Conservation (phyloP, 1,284 basidiomycete genomes). For the Macrocystidia cucumis region DNA sequence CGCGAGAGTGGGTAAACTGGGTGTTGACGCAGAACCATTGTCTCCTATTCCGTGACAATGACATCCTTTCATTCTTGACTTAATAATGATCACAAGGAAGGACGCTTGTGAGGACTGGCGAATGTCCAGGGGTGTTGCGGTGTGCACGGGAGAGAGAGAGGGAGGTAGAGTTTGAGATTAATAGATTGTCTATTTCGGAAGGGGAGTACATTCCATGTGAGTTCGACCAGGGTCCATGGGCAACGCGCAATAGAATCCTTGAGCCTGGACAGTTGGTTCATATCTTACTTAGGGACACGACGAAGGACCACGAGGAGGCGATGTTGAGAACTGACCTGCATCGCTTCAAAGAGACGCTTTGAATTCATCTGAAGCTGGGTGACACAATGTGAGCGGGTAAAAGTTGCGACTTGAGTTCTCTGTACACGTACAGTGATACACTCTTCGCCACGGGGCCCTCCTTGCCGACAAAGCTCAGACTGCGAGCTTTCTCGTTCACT, state of each 20-base stretch:
- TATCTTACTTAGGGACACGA: too few relatives aligned
- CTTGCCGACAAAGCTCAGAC: constrained; percentile 60
- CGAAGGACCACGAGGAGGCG: constrained; percentile 7
- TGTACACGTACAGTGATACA: constrained; percentile 54
- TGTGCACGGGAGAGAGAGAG: too few relatives aligned
- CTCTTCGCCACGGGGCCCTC: constrained; percentile 34
- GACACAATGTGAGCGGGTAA: not conserved
- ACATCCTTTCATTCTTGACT: too few relatives aligned
- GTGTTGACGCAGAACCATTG: constrained; percentile 35
- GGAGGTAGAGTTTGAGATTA: too few relatives aligned
- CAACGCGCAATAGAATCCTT: constrained; percentile 69
- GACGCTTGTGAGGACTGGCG: too few relatives aligned
- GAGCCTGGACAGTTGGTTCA: constrained; percentile 26
- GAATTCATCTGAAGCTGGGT: constrained; percentile 60
- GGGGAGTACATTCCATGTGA: constrained; percentile 67
- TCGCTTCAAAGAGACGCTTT: constrained; percentile 63
- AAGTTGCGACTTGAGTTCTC: not conserved
- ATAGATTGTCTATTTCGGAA: constrained; percentile 49
- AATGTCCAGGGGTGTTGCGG: too few relatives aligned
- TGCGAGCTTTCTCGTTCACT: constrained; percentile 47
- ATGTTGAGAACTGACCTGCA: constrained; percentile 58
- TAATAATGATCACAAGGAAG: too few relatives aligned
- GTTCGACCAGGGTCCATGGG: constrained; percentile 68
- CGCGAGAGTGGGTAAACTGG: constrained; percentile 49
- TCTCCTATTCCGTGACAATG: too few relatives aligned